Evolutionary conservation across 2,329 filamentous ascomycete species (phyloP).

Genomic region (Rhytidhysteron rufulum): DNA sequence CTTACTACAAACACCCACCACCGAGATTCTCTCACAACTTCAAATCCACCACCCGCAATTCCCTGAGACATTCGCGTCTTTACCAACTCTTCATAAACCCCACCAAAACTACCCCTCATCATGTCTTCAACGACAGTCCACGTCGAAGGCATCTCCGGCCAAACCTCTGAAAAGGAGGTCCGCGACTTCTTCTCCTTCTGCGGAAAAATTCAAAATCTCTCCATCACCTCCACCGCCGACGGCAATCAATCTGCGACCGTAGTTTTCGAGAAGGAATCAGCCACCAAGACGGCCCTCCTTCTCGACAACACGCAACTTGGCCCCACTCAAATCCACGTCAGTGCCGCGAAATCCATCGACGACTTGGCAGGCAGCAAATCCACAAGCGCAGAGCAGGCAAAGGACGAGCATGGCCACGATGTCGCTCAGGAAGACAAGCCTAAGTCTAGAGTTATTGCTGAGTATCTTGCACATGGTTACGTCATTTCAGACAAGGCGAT

Average conservation of each 20-base stretch:
- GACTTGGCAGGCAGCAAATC: slow-evolving; percentile 59
- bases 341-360: slow-evolving; percentile 64
- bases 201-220: slow-evolving; percentile 84
- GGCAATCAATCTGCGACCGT: slow-evolving; percentile 82
- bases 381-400: slow-evolving; percentile 47
- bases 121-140: slow-evolving; percentile 69
- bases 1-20: too few species aligned
- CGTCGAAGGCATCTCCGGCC: slow-evolving; percentile 80
- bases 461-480: slow-evolving; percentile 96
- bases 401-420: slow-evolving; percentile 57
- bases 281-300: slow-evolving; percentile 92
- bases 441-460: slow-evolving; percentile 84
- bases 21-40: too few species aligned
- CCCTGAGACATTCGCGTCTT: too few species aligned
- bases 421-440: slow-evolving; percentile 97
- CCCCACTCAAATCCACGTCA: slow-evolving; percentile 70
- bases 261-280: slow-evolving; percentile 93
- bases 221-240: slow-evolving; percentile 62
- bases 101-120: slow-evolving; percentile 12
- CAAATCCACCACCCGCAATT: too few species aligned
- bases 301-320: slow-evolving; percentile 96
- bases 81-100: background rate
- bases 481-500: slow-evolving; percentile 73
- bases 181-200: slow-evolving; percentile 96
- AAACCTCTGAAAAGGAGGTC: slow-evolving; percentile 86